Conservation (phyloP, 768 basidiomycete species). For the Trametes cubensis region DNA sequence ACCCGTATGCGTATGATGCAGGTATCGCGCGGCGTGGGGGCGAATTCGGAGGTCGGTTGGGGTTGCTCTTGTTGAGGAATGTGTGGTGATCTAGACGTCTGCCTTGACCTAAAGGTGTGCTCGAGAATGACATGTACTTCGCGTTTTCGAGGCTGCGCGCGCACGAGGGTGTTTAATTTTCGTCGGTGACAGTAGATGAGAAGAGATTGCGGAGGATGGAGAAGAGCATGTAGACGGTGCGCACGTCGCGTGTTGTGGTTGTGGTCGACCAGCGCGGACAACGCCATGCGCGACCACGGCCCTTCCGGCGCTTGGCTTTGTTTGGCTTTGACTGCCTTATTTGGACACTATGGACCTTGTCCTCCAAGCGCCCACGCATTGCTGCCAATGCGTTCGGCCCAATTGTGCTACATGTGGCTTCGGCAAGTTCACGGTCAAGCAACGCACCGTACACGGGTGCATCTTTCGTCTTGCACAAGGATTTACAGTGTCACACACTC, state of each 20-base stretch:
- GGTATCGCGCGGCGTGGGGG: conserved; percentile 47
- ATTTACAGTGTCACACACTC: too few relatives aligned
- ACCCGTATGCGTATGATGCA: conserved; percentile 76
- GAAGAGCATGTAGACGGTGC: conserved; percentile 23
- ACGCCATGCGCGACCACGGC: conserved; percentile 14
- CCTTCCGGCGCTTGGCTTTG: conserved; percentile 14
- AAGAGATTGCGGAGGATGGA: conserved; percentile 7
- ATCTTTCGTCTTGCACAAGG: too few relatives aligned
- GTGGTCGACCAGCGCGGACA: conserved; percentile 13
- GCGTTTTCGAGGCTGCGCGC: conserved; percentile 19
- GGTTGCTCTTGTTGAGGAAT: conserved; percentile 65
- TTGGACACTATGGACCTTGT: conserved; percentile 16
- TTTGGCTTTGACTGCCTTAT: conserved; percentile 14
- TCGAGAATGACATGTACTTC: conserved; percentile 80
- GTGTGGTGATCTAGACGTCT: conserved; percentile 82
- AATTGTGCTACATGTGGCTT: too few relatives aligned
- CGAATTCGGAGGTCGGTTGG: conserved; percentile 33
- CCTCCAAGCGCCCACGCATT: neutral
- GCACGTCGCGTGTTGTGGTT: conserved; percentile 26
- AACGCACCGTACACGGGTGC: too few relatives aligned
- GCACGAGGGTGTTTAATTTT: neutral
- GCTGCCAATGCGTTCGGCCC: neutral
- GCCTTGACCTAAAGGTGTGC: conserved; percentile 82
- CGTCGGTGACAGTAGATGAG: conserved; percentile 1
- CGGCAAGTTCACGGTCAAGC: too few relatives aligned